Evolutionary conservation across 495 filamentous ascomycete genomes (phyloP), one percentile per base, ranked within the genome.

Genomic region (Penicillium paradoxum): DNA sequence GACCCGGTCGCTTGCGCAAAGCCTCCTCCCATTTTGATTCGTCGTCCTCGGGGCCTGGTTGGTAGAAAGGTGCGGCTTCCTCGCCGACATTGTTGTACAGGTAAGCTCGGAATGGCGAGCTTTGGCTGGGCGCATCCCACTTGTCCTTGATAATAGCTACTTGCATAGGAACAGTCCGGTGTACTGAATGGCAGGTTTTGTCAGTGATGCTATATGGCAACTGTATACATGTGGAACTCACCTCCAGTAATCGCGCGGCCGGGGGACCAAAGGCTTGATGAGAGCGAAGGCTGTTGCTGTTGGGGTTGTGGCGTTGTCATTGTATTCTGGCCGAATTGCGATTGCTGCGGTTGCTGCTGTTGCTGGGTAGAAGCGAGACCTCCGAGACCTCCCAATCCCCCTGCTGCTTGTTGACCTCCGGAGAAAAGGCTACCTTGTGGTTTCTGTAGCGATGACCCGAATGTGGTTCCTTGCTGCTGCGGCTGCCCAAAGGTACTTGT

Each of bases 1-100:
- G 76, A 39, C 76, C 84, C 6, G 93, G 92, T 63, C 92, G 88
- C 55, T 89, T 83, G 54, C 84, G 79, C 48, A 96, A 78, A 9
- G 93, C 93, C 60, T 96, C 90, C 58, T 99, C 93, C 91, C 91
- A 99, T 65, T 87, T 91, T 30, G 80, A 78, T 21, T 85, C 81
- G 68, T 95, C 85, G 58, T 97, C 93, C 51, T 81, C 74, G 14
- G 85, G 74, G 1, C 79, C 77, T 6, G 91, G 91, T 54, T 84
- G 81, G 69, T 88, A 97, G 71, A 89, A 92, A 3, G 90, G 88
- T 7, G 87, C 86, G 46, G 81, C 74, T 17, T 88, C 82, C 57
- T 90, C 83, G 15, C 84, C 82, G 49, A 96, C 89, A 56, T 86
- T 79, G 71, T 98, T 97, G 75, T 97, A 98, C 66, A 97, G 87